phyloP scores from a whole-genome alignment of 768 basidiomycete genomes.

The Suillus luteus region DNA sequence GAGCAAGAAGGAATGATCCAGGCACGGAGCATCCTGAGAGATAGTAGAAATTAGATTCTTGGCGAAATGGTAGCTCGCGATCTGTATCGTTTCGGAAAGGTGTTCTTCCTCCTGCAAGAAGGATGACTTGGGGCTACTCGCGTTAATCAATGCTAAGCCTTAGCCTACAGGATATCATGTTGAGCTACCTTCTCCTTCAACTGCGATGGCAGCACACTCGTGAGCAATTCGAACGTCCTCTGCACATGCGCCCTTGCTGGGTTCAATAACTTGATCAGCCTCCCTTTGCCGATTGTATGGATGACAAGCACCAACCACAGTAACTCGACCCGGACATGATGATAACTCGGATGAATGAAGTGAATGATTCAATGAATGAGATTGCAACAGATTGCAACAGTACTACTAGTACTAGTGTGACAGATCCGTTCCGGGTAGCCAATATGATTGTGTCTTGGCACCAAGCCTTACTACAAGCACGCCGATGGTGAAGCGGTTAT shows the following conservation, averaged over 20 bases:
- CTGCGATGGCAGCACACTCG: conserved; percentile 1
- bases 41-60: conserved; percentile 89
- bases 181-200: conserved; percentile 5
- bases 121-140: conserved; percentile 63
- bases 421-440: no score
- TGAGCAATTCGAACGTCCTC: conserved; percentile 7
- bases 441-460: background rate
- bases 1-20: conserved; percentile 63
- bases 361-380: background rate
- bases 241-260: background rate
- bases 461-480: conserved; percentile 20
- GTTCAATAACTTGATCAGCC: background rate
- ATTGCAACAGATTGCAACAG: no score
- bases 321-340: background rate
- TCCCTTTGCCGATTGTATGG: background rate
- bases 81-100: conserved; percentile 82
- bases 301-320: background rate
- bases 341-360: background rate
- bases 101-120: conserved; percentile 65
- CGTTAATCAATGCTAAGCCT: background rate
- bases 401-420: no score
- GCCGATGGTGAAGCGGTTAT: conserved; percentile 88
- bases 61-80: conserved; percentile 70
- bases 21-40: conserved; percentile 81
- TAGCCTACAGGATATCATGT: background rate